Base-by-base conservation (phyloP, 306 rosid species). In the Pachyrhizus erosus region DNA sequence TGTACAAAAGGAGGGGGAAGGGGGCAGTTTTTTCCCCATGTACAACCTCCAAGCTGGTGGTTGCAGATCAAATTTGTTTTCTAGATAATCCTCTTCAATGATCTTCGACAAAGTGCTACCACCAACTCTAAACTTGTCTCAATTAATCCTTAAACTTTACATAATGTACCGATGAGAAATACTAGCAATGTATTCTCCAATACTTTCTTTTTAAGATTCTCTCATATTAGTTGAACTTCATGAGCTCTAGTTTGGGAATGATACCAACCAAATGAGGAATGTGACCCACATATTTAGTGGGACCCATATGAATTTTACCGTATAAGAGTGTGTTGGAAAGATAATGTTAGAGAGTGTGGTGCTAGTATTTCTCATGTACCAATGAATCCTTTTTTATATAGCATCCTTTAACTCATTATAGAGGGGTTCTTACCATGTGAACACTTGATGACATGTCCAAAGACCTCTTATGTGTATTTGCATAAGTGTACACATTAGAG, bases 21-120 rank as follows among this genome's bases (percentile, higher is more conserved):
- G 70, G 43, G 69, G 11, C 52, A 58, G 7, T 61, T 66, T 20
- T 33, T 1, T 0, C 75, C 39, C 70, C 51, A 2, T 45, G 3
- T 43, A 43, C 58, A 26, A 40, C 39, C 54, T 24, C 57, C 48
- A 51, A 74, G 57, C 5, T 27, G 73, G 60, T 29, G 9, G 73
- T 42, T 67, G 65, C 24, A 45, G 54, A 76, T 69, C 20, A 31
- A n/a, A n/a, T 57, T 33, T 67, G 43, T 45, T 71, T 40, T 39
- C 70, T 52, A 40, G 40, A 24, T 79, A 42, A 54, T 17, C 46
- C 21, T 24, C 26, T 57, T 42, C 24, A 24, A 70, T 9, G 33
- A 77, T 70, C 46, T 61, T 61, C 46, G 43, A 54, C 60, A 43
- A 60, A 76, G 61, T 76, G 71, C 40, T n/a, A 34, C 46, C 72